Evolutionary conservation across 1,284 basidiomycete species (phyloP).

Genomic region (Coriolopsis trogii): DNA sequence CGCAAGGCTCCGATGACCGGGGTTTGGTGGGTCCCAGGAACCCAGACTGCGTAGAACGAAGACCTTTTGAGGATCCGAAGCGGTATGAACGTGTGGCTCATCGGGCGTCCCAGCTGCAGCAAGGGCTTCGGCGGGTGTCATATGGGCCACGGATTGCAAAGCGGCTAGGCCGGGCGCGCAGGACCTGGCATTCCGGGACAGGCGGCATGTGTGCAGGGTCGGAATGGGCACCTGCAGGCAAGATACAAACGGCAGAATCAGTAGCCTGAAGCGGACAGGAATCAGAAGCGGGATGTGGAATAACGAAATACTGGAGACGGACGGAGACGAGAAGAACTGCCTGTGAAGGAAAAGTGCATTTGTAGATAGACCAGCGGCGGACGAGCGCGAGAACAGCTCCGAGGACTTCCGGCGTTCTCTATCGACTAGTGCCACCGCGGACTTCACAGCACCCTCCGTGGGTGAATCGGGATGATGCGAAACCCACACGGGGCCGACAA

Average conservation of each 20-base stretch:
- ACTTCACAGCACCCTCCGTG: slow-evolving; percentile 16
- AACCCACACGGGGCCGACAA: slow-evolving; percentile 2
- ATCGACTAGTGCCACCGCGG: slow-evolving; percentile 16
- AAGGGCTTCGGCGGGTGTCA: slow-evolving; percentile 5
- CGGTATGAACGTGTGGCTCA: neutral
- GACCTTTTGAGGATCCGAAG: neutral
- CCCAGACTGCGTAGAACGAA: neutral
- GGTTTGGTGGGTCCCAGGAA: neutral
- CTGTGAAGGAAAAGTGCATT: slow-evolving; percentile 12
- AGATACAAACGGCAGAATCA: neutral
- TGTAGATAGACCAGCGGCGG: slow-evolving; percentile 12
- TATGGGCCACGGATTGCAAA: neutral
- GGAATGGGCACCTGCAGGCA: neutral
- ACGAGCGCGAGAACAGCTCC: slow-evolving; percentile 15
- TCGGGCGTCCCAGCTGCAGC: slow-evolving; percentile 1
- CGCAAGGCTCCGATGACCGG: slow-evolving; percentile 8
- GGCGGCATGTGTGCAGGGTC: slow-evolving; percentile 2
- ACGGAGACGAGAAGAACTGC: slow-evolving; percentile 11
- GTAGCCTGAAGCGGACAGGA: slow-evolving; percentile 7
- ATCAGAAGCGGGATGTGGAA: slow-evolving; percentile 18
- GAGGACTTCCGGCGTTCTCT: slow-evolving; percentile 21
- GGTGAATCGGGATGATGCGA: slow-evolving; percentile 18
- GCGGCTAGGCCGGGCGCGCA: slow-evolving; percentile 1
- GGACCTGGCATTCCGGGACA: slow-evolving; percentile 1
- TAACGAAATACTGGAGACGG: slow-evolving; percentile 5